Conservation (phyloP, 306 rosid genomes). For the Cucumis cinereus region DNA sequence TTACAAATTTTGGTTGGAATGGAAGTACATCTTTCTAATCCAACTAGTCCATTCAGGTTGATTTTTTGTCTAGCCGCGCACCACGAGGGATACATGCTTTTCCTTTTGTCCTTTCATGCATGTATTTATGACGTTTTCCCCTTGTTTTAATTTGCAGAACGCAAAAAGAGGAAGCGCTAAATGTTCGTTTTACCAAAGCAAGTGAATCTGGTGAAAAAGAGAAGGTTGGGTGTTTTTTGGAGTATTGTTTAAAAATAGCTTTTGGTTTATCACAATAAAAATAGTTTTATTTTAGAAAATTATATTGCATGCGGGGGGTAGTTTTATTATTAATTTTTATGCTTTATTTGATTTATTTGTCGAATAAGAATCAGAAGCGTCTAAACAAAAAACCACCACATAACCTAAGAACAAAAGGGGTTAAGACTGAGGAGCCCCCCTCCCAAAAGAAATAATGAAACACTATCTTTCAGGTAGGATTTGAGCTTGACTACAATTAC, state of each 20-base stretch:
- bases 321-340: too few species aligned
- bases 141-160: conserved; percentile 28
- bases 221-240: conserved; percentile 47
- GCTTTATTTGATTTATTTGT: too few species aligned
- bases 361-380: not conserved
- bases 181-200: conserved; percentile 66
- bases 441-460: not conserved
- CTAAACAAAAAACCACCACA: not conserved
- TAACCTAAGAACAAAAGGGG: not conserved
- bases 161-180: conserved; percentile 85
- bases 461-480: not conserved
- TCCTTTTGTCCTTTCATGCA: conserved; percentile 12
- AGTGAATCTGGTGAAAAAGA: conserved; percentile 73
- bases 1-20: too few species aligned
- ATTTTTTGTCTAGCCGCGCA: not conserved
- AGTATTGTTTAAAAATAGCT: conserved; percentile 6
- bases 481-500: too few species aligned
- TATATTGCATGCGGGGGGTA: not conserved
- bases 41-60: not conserved
- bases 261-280: not conserved
- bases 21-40: not conserved
- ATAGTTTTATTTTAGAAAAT: not conserved
- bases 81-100: not conserved
- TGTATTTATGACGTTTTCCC: not conserved
- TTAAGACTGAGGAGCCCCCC: not conserved